Evolutionary conservation across 1,284 basidiomycete genomes (phyloP), one percentile per base, ranked within the genome.

Genomic region (Sanghuangporus sanghuang): DNA sequence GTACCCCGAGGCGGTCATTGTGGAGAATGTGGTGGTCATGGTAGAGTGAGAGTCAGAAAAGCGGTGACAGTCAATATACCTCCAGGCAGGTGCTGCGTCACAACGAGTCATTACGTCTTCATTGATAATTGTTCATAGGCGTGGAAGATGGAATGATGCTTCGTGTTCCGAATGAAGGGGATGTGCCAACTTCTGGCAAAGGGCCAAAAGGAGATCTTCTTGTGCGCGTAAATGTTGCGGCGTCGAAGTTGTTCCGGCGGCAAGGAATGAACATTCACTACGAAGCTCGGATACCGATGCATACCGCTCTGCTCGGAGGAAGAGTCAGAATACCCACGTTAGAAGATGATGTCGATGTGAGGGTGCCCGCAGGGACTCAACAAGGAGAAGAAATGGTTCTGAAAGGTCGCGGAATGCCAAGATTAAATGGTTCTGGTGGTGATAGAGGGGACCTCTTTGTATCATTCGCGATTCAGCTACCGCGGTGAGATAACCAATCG

Each of bases 81-180:
- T 61, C 83, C 92, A 58, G 94, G 94, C 86, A 67, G 71, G 88
- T 77, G 58, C 49, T 38, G 60, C 44, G 58, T 49, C 53, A 27
- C 58, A 48, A 53, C 68, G 64, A 49, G 36, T 57, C 23, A 59
- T 63, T 53, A 64, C 46, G 35, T 63, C 66, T 50, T 69, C 53
- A 59, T 67, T 64, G 58, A 66, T 64, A 53, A 61, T 61, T 32
- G 59, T 39, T 68, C 65, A 63, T 70, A 89, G 95, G 95, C 63
- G 91, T 98, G 59, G 97, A 99, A 75, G 95, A 99, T 74, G 97
- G 97, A 35, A 97, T 96, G 92, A 86, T 89, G 63, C 85, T 99
- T 69, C 89, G 93, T 66, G 80, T 99, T 58, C 85, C 92, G 11
- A 86, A 87, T 48, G 84, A 84, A 54, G 97, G 97, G 40, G 95